Conservation (phyloP, 768 basidiomycete genomes). For the Amanita brunnescens region DNA sequence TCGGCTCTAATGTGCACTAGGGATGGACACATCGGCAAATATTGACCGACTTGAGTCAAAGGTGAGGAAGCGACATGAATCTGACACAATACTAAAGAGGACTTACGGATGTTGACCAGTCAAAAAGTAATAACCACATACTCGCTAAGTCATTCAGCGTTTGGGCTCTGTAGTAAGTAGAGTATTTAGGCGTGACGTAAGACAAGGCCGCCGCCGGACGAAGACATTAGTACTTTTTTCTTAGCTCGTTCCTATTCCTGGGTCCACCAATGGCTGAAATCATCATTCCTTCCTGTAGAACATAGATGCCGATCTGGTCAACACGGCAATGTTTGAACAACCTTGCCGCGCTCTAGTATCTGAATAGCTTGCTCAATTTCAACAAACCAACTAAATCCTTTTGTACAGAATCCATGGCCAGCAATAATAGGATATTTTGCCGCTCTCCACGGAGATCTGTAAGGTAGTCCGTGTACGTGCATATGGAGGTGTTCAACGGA, state of each 20-base stretch:
- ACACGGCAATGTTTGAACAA: conserved; percentile 43
- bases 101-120: neutral
- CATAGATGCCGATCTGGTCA: conserved; percentile 13
- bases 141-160: no score
- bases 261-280: neutral
- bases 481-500: conserved; percentile 68
- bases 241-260: no score
- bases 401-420: conserved; percentile 34
- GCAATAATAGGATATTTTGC: conserved; percentile 41
- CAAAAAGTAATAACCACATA: neutral
- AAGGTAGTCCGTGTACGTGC: conserved; percentile 65
- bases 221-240: no score
- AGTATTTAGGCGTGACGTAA: neutral
- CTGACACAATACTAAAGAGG: neutral
- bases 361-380: conserved; percentile 50
- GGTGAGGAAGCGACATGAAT: neutral
- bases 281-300: neutral
- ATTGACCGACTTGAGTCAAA: no score
- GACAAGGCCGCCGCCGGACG: neutral
- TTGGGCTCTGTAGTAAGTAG: neutral
- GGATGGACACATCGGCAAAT: no score
- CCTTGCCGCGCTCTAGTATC: conserved; percentile 47
- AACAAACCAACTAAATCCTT: conserved; percentile 70
- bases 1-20: no score
- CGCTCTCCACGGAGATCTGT: conserved; percentile 28